Base-by-base conservation (phyloP, 2,329 filamentous ascomycete genomes). In the Pyrenochaeta sp. region DNA sequence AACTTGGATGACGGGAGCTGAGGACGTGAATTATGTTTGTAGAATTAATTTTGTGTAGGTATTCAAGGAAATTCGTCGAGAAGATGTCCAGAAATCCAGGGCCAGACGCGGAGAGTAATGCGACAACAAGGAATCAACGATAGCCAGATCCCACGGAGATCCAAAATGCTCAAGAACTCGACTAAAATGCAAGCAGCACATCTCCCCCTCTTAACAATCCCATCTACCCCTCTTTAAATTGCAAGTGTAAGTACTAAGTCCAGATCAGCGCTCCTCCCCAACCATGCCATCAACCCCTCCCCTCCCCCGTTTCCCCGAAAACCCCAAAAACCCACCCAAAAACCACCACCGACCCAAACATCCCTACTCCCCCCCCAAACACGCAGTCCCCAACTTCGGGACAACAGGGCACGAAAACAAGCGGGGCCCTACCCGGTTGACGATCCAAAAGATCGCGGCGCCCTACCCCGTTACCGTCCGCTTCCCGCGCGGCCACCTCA, bases 401-500 rank as follows among this genome's bases (percentile, higher is more conserved):
- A 27, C 26, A 7, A 6, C 17, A 10, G 13, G 8, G 19, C 17
- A n/a, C 32, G 20, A n/a, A 31, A 15, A 8, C 11, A 23, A 13
- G 15, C 19, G 20, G 19, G 19, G 35, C 19, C 22, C 35, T 13
- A 35, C 43, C 37, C 34, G 32, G 31, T n/a, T 19, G 32, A 9
- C 27, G 24, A 37, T 37, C 35, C 23, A 21, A 6, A 24, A 9
- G 3, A 32, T 15, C 14, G n/a, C 13, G 2, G 18, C 30, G 10
- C 31, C 21, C n/a, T n/a, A n/a, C n/a, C n/a, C n/a, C n/a, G n/a
- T n/a, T n/a, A 24, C 11, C 30, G n/a, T 35, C 19, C 30, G 26
- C 13, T 21, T 21, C 26, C 35, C 41, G 40, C 31, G 40, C 22
- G 41, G 27, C 29, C 27, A 36, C 30, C 47, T 42, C 47, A 50